Evolutionary conservation across 352 stramenopile species (phyloP).

Genomic region (Salisapilia sapeloensis): DNA sequence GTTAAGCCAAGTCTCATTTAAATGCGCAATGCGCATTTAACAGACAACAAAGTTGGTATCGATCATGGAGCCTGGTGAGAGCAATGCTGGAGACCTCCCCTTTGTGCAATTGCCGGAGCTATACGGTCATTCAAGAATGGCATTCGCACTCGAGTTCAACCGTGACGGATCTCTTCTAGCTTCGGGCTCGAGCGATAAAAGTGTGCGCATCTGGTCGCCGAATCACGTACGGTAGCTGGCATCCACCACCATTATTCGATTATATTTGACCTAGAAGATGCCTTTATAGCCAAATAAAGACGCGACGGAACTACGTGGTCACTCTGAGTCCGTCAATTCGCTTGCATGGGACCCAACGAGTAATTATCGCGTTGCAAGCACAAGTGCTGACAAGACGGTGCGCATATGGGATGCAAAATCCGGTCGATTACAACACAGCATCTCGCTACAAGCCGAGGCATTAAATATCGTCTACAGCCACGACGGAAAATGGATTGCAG

Average conservation of each 20-base stretch:
- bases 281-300: slow-evolving; percentile 21
- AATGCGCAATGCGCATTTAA: too few species aligned
- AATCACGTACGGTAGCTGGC: slow-evolving; percentile 13
- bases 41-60: too few species aligned
- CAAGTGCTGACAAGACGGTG: slow-evolving; percentile 63
- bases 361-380: slow-evolving; percentile 41
- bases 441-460: slow-evolving; percentile 52
- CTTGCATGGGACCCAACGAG: slow-evolving; percentile 60
- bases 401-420: slow-evolving; percentile 73
- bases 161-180: slow-evolving; percentile 41
- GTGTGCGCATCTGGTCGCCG: slow-evolving; percentile 61
- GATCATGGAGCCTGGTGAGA: too few species aligned
- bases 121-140: slow-evolving; percentile 59
- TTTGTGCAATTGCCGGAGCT: slow-evolving; percentile 55
- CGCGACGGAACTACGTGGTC: slow-evolving; percentile 38
- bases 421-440: slow-evolving; percentile 55
- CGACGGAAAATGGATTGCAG: slow-evolving; percentile 69
- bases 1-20: too few species aligned
- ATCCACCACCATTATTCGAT: neutral
- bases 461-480: slow-evolving; percentile 68
- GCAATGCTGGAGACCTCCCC: slow-evolving; percentile 4
- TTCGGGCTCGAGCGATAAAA: slow-evolving; percentile 66
- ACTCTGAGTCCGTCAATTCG: slow-evolving; percentile 56
- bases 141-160: slow-evolving; percentile 75
- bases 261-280: too few species aligned